Conservation (phyloP, 2,329 filamentous ascomycete genomes). For the Sporothrix pseudoabietina region DNA sequence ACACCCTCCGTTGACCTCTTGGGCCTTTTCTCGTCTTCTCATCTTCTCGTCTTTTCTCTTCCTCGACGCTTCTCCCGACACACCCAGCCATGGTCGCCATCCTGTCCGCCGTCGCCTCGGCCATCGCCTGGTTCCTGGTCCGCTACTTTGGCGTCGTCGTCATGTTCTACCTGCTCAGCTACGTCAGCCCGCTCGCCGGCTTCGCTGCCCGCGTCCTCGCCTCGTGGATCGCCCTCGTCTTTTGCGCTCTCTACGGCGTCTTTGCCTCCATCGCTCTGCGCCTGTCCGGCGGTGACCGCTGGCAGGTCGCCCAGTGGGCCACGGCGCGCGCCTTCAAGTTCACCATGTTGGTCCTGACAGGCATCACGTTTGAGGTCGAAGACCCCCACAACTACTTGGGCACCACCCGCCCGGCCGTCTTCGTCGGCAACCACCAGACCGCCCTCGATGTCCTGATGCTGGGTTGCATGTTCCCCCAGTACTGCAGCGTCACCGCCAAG, state of each 20-base stretch:
- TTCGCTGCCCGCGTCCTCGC: slow-evolving; percentile 71
- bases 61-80: background rate
- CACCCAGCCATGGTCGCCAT: slow-evolving; percentile 20
- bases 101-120: slow-evolving; percentile 30
- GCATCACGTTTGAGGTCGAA: slow-evolving; percentile 74
- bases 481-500: slow-evolving; percentile 94
- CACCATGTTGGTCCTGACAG: slow-evolving; percentile 72
- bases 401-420: slow-evolving; percentile 75
- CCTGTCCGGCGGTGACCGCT: slow-evolving; percentile 61
- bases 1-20: background rate
- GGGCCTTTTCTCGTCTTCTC: background rate
- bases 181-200: slow-evolving; percentile 59
- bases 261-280: slow-evolving; percentile 72
- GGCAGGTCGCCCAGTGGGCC: slow-evolving; percentile 82
- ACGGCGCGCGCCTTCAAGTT: slow-evolving; percentile 78
- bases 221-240: slow-evolving; percentile 63
- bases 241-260: slow-evolving; percentile 72
- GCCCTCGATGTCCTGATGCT: slow-evolving; percentile 94
- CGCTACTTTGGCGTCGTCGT: slow-evolving; percentile 56
- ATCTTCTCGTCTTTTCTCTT: background rate
- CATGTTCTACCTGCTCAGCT: slow-evolving; percentile 64
- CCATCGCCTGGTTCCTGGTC: slow-evolving; percentile 51
- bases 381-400: slow-evolving; percentile 66
- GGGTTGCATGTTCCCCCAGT: slow-evolving; percentile 82
- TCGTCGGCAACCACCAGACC: slow-evolving; percentile 93